Percentiles rank a stretch among this genome's conserved stretches.
Evolutionary conservation across 1,284 basidiomycete species (phyloP).

Genomic region (Naganishia sp.): DNA sequence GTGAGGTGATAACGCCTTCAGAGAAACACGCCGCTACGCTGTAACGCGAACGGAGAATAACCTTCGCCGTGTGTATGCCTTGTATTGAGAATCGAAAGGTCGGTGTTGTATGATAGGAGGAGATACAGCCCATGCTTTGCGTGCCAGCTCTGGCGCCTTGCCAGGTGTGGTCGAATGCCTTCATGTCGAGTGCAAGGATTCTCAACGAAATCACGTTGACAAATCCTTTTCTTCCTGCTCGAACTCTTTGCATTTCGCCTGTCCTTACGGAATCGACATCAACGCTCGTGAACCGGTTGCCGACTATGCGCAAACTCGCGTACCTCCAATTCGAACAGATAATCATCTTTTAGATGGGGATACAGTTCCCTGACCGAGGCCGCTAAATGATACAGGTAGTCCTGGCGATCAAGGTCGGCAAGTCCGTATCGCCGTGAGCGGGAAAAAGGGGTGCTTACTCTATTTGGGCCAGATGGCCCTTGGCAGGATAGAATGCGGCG

Average conservation of each 20-base stretch:
- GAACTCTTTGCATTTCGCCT: constrained; percentile 11
- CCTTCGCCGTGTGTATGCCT: neutral
- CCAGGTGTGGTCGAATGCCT: too few species aligned
- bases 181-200: too few species aligned
- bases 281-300: neutral
- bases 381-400: constrained; percentile 48
- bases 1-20: neutral
- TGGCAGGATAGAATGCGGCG: constrained; percentile 37
- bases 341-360: constrained; percentile 47
- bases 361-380: constrained; percentile 46
- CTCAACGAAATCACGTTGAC: neutral
- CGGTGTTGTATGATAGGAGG: too few species aligned
- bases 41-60: too few species aligned
- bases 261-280: neutral
- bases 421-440: neutral
- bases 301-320: neutral
- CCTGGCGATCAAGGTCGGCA: constrained; percentile 33
- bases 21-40: neutral
- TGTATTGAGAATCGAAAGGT: neutral
- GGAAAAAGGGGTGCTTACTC: constrained; percentile 35
- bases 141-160: too few species aligned
- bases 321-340: constrained; percentile 47
- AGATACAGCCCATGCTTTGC: too few species aligned
- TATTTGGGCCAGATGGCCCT: constrained; percentile 49
- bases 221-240: neutral